Conservation (phyloP, 257 asterid genomes). For the Solanum peruvianum region DNA sequence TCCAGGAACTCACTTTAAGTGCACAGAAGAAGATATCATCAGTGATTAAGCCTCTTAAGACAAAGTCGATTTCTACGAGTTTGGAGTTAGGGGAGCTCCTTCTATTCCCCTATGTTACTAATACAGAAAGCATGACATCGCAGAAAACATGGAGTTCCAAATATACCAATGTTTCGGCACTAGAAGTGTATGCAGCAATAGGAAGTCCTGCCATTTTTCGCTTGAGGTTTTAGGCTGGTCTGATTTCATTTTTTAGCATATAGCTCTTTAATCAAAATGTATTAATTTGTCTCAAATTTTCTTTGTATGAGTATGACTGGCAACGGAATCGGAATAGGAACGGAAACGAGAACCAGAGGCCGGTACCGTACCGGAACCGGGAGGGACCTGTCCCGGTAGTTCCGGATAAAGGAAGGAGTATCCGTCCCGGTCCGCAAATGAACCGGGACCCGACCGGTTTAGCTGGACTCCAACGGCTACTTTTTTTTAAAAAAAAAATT, state of each 20-base stretch:
- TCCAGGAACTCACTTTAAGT: conserved; percentile 72
- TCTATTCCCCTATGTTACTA: conserved; percentile 56
- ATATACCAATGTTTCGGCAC: conserved; percentile 42
- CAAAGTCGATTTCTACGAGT: conserved; percentile 59
- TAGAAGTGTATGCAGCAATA: conserved; percentile 52
- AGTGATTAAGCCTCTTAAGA: conserved; percentile 60
- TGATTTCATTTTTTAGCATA: neutral
- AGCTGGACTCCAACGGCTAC: no score
- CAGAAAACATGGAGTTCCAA: conserved; percentile 57
- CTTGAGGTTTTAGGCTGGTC: conserved; percentile 45
- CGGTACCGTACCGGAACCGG: no score
- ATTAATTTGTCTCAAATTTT: conserved; percentile 1
- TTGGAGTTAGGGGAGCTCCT: conserved; percentile 41
- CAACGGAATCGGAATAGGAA: no score
- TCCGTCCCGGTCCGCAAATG: no score
- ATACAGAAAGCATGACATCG: conserved; percentile 34
- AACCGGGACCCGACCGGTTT: no score
- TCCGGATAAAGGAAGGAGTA: no score
- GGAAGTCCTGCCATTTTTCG: conserved; percentile 65
- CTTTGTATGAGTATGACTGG: conserved; percentile 40
- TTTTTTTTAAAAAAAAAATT: no score
- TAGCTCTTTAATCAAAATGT: neutral
- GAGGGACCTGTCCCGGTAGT: no score
- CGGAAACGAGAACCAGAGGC: no score
- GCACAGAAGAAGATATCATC: conserved; percentile 69